Conservation (phyloP, 1,284 basidiomycete genomes). For the Ustilago cynodontis region DNA sequence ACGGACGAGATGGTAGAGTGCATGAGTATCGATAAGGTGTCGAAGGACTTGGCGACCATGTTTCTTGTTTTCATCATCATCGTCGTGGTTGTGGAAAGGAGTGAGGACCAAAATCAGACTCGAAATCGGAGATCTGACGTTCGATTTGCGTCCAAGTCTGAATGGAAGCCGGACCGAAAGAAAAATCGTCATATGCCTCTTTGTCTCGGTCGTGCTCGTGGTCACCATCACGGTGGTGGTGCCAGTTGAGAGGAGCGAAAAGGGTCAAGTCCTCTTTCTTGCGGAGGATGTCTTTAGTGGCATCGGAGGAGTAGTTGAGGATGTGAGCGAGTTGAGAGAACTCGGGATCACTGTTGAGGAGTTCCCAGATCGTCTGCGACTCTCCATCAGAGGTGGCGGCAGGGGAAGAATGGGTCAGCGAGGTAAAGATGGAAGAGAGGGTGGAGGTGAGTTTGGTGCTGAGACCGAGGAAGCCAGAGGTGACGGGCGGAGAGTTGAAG, state of each 20-base stretch:
- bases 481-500: slow-evolving; percentile 12
- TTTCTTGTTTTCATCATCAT: slow-evolving; percentile 74
- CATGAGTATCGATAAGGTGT: slow-evolving; percentile 75
- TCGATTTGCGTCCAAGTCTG: slow-evolving; percentile 44
- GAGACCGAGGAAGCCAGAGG: slow-evolving; percentile 32
- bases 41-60: slow-evolving; percentile 72
- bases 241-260: slow-evolving; percentile 62
- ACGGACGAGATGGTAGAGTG: slow-evolving; percentile 78
- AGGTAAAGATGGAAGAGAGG: slow-evolving; percentile 16
- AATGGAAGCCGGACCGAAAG: slow-evolving; percentile 37
- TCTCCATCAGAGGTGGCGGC: neutral
- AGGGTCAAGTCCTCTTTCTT: slow-evolving; percentile 51
- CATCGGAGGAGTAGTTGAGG: slow-evolving; percentile 59
- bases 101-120: slow-evolving; percentile 20
- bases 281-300: slow-evolving; percentile 56
- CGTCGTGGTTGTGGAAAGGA: slow-evolving; percentile 11
- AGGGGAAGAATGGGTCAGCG: slow-evolving; percentile 10
- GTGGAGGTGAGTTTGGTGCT: slow-evolving; percentile 34
- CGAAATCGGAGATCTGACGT: slow-evolving; percentile 41
- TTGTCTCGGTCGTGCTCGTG: slow-evolving; percentile 22
- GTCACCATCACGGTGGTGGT: slow-evolving; percentile 40
- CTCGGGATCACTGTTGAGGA: slow-evolving; percentile 49
- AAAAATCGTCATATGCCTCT: slow-evolving; percentile 17
- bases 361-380: slow-evolving; percentile 54
- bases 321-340: slow-evolving; percentile 57